phyloP scores from a whole-genome alignment of 176 grass and related monocot species.

The Aechmea fasciata region DNA sequence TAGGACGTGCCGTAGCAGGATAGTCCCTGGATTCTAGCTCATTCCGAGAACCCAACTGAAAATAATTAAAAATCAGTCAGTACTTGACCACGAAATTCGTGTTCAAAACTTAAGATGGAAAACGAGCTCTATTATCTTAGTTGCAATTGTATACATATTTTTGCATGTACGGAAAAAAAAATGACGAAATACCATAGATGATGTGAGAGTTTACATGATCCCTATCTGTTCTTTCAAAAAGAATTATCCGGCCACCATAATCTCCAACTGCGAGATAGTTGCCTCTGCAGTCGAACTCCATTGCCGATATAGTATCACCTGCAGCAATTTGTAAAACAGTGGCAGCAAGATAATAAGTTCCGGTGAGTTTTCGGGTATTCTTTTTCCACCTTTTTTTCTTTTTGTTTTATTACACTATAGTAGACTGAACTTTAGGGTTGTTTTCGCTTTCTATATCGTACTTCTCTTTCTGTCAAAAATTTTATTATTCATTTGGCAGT shows the following conservation, averaged over 20 bases:
- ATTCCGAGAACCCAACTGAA: not conserved
- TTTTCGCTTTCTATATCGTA: no score
- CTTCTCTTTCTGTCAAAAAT: no score
- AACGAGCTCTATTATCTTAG: not conserved
- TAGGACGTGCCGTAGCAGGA: slow-evolving; percentile 16
- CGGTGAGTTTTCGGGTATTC: no score
- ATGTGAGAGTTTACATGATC: slow-evolving; percentile 9
- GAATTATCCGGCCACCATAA: slow-evolving; percentile 37
- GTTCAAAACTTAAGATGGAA: not conserved
- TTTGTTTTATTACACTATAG: no score
- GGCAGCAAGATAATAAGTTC: not conserved
- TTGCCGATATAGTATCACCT: slow-evolving; percentile 31
- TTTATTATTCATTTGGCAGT: no score
- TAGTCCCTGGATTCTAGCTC: slow-evolving; percentile 31
- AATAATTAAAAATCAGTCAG: not conserved
- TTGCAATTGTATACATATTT: not conserved
- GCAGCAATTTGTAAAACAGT: not conserved
- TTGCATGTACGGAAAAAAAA: not conserved
- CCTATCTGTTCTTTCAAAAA: slow-evolving; percentile 22
- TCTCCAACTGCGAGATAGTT: slow-evolving; percentile 36
- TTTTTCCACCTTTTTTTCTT: no score
- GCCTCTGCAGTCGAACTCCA: slow-evolving; percentile 36
- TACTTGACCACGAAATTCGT: not conserved
- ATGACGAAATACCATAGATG: not conserved
- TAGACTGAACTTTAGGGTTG: no score